Percentiles rank a stretch among this genome's conserved stretches.
Evolutionary conservation across 192 early-diverging fungal species (phyloP).

Genomic region (Dissophora globulifera): DNA sequence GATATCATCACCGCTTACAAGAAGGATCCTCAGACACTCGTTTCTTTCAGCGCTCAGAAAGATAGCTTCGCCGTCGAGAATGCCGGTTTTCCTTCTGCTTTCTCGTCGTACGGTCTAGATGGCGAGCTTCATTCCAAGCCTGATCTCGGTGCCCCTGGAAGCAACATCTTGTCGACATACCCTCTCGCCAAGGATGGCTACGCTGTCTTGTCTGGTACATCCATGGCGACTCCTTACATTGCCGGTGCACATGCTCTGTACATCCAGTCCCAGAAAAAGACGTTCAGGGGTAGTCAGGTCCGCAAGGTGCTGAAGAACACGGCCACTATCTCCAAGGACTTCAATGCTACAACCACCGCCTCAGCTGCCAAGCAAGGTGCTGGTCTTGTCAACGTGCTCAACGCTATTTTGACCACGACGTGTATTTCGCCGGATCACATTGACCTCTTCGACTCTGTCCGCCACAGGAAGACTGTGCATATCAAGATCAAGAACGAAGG

Average conservation of each 20-base stretch:
- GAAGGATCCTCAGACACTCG: slow-evolving; percentile 16
- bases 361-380: slow-evolving; percentile 70
- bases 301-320: slow-evolving; percentile 46
- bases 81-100: slow-evolving; percentile 63
- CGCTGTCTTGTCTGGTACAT: slow-evolving; percentile 73
- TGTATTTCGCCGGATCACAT: slow-evolving; percentile 67
- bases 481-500: slow-evolving; percentile 55
- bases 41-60: slow-evolving; percentile 3
- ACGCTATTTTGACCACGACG: slow-evolving; percentile 62
- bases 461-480: slow-evolving; percentile 49
- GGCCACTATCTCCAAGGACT: slow-evolving; percentile 13
- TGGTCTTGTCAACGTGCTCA: slow-evolving; percentile 78
- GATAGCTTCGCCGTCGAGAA: slow-evolving; percentile 11
- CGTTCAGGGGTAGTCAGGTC: slow-evolving; percentile 37
- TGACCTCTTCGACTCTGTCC: slow-evolving; percentile 61
- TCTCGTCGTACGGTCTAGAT: slow-evolving; percentile 75
- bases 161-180: slow-evolving; percentile 74
- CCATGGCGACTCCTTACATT: slow-evolving; percentile 84
- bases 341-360: background rate
- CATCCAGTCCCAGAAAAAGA: slow-evolving; percentile 59
- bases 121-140: slow-evolving; percentile 70
- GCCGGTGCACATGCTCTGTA: slow-evolving; percentile 78
- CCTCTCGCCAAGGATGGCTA: slow-evolving; percentile 56
- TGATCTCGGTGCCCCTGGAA: slow-evolving; percentile 73
- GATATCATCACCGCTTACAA: slow-evolving; percentile 38